Evolutionary conservation across 1,284 basidiomycete genomes (phyloP), one percentile per base, ranked within the genome.

Genomic region (Coniferiporia sulphurascens): DNA sequence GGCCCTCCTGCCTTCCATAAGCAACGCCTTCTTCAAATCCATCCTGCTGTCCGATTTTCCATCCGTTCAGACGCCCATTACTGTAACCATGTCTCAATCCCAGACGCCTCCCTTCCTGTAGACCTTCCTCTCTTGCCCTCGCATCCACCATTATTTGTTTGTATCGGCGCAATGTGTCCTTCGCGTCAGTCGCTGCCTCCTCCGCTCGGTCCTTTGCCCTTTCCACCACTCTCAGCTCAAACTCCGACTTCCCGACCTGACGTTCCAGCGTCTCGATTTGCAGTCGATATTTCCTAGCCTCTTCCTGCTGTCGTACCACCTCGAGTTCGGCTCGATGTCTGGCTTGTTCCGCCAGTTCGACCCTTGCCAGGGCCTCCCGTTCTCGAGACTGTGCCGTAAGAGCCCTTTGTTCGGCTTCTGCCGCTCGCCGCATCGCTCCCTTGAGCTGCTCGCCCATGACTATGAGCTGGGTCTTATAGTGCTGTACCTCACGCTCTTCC

Each of bases 401-500:
- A 48, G 82, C 83, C 27, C 83, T 78, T 45, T 72, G 66, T 55
- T 78, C 78, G 0, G 80, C 79, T 43, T 78, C 74, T 55, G 81
- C 79, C 27, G 79, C 81, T 49, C 80, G 74, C 46, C 77, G 76
- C 58, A 76, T 79, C 71, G 86, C 84, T 59, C 76, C 72, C 65
- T 86, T 82, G 34, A 87, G 73, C 46, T 78, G 76, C 54, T 84
- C 82, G 38, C 76, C 77, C 4, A 83, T 78, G 52, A 71, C 73
- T 56, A 78, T 76, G 27, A 87, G 74, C 36, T 84, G 67, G 38
- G 76, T 74, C 67, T 84, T 86, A 62, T 87, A 75, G 60, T 79
- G 78, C 61, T 77, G 75, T 34, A 77, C 76, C 65, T 85, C 81
- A 55, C 79, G 78, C 68, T 86, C 83, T 68, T 85, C 83, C 62